phyloP scores from a whole-genome alignment of 139 green algal species.

The Chlamydomonas applanata region DNA sequence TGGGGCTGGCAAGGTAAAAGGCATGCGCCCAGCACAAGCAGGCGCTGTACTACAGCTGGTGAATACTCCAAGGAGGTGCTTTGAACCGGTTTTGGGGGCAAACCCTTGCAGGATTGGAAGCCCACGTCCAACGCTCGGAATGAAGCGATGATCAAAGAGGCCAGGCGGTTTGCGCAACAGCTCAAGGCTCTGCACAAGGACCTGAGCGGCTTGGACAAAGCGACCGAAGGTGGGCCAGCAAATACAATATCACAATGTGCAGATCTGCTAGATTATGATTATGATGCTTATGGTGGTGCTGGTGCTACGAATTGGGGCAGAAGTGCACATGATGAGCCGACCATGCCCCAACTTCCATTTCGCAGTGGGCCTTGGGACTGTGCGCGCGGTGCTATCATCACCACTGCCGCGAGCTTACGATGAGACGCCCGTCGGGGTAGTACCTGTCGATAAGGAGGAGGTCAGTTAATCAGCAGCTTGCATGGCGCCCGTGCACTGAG shows the following conservation, averaged over 20 bases:
- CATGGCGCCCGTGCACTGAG: too few species aligned
- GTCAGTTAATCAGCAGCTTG: too few species aligned
- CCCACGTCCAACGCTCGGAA: slow-evolving; percentile 37
- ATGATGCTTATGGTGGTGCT: not conserved
- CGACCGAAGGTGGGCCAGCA: slow-evolving; percentile 16
- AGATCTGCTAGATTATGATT: not conserved
- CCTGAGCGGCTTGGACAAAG: slow-evolving; percentile 12
- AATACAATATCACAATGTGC: not conserved
- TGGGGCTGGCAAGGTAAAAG: not conserved
- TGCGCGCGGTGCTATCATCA: slow-evolving; percentile 16
- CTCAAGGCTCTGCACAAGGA: slow-evolving; percentile 31
- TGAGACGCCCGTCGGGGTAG: slow-evolving; percentile 15
- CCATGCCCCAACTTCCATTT: not conserved
- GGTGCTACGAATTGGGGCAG: not conserved
- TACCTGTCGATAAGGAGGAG: slow-evolving; percentile 22
- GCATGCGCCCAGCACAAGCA: too few species aligned
- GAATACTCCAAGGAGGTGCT: too few species aligned
- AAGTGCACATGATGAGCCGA: not conserved
- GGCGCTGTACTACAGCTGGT: too few species aligned
- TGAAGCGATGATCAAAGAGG: slow-evolving; percentile 31
- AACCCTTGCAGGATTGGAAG: slow-evolving; percentile 23
- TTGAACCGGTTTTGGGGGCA: not conserved
- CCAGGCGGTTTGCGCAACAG: slow-evolving; percentile 24
- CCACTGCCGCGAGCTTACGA: slow-evolving; percentile 34
- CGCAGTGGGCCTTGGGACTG: slow-evolving; percentile 8